A percentile compares a stretch with the other conserved stretches of the same genome.
Evolutionary conservation across 371 early-diverging fungal genomes (phyloP).

Genomic region (Zychaea mexicana): DNA sequence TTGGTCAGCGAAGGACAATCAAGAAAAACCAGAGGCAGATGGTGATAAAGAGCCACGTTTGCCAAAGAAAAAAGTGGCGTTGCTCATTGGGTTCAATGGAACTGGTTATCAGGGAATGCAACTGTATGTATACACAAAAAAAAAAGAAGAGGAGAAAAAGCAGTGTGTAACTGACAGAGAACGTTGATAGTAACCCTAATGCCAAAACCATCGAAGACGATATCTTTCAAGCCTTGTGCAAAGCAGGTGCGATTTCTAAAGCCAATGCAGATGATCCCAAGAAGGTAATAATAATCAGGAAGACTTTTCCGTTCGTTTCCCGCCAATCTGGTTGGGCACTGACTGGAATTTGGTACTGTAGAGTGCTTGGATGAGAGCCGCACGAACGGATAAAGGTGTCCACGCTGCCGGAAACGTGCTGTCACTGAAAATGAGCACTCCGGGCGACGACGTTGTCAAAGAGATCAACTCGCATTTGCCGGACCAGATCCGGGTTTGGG

Average conservation of each 20-base stretch:
- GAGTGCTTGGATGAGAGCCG: constrained; percentile 76
- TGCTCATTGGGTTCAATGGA: constrained; percentile 92
- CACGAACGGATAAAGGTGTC: constrained; percentile 99
- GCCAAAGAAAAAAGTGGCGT: constrained; percentile 89
- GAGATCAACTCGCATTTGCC: constrained; percentile 79
- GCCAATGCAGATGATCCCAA: constrained; percentile 78
- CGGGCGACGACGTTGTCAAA: constrained; percentile 58
- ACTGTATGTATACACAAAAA: constrained; percentile 49
- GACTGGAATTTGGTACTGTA: no score
- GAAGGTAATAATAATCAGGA: constrained; percentile 54
- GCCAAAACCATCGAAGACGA: constrained; percentile 83
- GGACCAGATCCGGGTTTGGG: constrained; percentile 87
- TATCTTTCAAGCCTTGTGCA: constrained; percentile 74
- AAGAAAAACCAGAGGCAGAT: neutral
- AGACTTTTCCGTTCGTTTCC: neutral
- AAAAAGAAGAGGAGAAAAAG: no score
- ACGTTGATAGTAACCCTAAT: constrained; percentile 61
- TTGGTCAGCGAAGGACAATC: constrained; percentile 13
- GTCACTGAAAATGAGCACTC: constrained; percentile 86
- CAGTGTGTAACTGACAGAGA: neutral
- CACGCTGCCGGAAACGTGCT: constrained; percentile 98
- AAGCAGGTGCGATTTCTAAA: constrained; percentile 78
- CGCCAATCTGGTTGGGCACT: neutral
- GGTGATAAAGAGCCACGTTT: constrained; percentile 41
- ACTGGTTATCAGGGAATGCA: constrained; percentile 98